phyloP scores from a whole-genome alignment of 805 yeast genomes.

The Saturnispora saitoi region DNA sequence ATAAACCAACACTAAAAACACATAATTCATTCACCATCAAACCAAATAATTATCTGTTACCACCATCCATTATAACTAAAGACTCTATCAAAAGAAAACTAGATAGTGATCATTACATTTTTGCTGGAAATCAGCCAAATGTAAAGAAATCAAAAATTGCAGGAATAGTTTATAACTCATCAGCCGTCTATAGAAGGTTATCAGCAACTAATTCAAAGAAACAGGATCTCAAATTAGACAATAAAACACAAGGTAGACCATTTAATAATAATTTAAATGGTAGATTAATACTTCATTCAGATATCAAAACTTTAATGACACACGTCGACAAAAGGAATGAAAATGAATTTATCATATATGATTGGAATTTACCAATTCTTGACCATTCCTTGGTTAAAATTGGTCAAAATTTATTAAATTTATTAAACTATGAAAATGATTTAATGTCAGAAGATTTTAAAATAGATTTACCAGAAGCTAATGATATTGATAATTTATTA shows the following conservation, averaged over 20 bases:
- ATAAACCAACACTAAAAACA: background rate
- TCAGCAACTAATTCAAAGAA: background rate
- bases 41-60: background rate
- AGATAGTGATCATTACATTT: background rate
- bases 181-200: constrained; percentile 21
- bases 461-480: constrained; percentile 6
- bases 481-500: constrained; percentile 4
- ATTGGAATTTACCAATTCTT: constrained; percentile 9
- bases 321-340: constrained; percentile 20
- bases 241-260: constrained; percentile 31
- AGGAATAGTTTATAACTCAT: constrained; percentile 22
- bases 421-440: constrained; percentile 2
- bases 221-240: background rate
- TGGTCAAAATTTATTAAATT: background rate
- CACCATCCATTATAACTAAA: background rate
- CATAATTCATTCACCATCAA: background rate
- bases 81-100: background rate
- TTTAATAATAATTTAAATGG: constrained; percentile 24
- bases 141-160: constrained; percentile 17
- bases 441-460: constrained; percentile 10
- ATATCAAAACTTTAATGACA: constrained; percentile 19
- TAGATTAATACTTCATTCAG: constrained; percentile 24
- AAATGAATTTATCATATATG: constrained; percentile 17
- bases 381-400: background rate
- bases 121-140: background rate